These are phyloP conservation scores for Trametes cinnabarina DNA, from an alignment of 768 basidiomycete species.

Conservation along the genomic window DNA sequence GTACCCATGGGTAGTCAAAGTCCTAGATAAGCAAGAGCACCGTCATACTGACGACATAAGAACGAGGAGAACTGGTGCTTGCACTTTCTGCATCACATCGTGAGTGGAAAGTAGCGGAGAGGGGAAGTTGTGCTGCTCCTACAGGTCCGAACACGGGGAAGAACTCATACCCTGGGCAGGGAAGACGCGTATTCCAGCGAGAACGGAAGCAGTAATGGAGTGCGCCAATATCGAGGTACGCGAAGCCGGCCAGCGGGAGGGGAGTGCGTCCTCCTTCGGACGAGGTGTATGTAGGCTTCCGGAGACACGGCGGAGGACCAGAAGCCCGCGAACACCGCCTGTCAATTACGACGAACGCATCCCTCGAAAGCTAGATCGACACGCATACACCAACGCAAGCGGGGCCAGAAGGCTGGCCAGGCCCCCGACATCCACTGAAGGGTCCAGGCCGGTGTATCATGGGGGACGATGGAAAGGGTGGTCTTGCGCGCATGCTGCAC, in stretches of 20 bases:
- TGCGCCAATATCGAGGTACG: conserved; percentile 1
- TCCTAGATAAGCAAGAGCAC: background rate
- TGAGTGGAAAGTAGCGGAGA: background rate
- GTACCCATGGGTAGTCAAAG: background rate
- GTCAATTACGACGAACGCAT: background rate
- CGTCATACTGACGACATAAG: background rate
- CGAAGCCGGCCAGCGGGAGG: background rate
- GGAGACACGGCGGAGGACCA: background rate
- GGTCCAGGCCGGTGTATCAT: background rate
- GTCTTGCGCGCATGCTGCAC: background rate
- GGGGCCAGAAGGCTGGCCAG: background rate
- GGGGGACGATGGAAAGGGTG: background rate
- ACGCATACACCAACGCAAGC: background rate
- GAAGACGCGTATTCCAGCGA: background rate
- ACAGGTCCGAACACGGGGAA: background rate
- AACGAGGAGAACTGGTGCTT: background rate
- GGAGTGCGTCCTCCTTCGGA: conserved; percentile 6
- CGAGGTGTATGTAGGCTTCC: background rate
- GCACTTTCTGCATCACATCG: background rate
- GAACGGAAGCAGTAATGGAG: background rate
- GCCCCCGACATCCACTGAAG: background rate
- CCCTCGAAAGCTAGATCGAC: conserved; percentile 6
- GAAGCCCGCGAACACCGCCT: conserved; percentile 3
- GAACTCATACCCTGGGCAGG: background rate
- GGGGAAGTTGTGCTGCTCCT: background rate